A percentile compares a stretch with the other conserved stretches of the same genome.
These are phyloP conservation scores for Penicillium angulare DNA, from an alignment of 495 filamentous ascomycete genomes.

Conservation along the genomic window DNA sequence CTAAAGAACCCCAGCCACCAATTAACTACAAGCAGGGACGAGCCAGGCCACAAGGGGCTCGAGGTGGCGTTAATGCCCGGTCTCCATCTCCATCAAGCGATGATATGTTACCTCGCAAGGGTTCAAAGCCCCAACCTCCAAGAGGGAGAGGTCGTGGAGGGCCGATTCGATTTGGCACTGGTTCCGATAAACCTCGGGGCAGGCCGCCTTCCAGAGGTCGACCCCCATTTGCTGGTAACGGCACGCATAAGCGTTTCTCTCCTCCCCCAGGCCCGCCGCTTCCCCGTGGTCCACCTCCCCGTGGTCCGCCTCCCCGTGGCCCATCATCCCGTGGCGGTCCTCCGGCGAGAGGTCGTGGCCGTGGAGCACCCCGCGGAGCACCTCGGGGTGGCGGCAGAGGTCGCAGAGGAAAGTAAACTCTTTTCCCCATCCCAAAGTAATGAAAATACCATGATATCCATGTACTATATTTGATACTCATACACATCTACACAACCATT, in stretches of 20 bases:
- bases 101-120: slow-evolving; percentile 17
- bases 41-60: background rate
- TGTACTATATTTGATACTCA: too few relatives aligned
- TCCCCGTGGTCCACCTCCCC: slow-evolving; percentile 8
- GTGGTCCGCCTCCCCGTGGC: slow-evolving; percentile 21
- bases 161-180: slow-evolving; percentile 27
- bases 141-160: slow-evolving; percentile 17
- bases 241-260: slow-evolving; percentile 24
- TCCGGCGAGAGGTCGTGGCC: slow-evolving; percentile 3
- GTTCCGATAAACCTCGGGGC: slow-evolving; percentile 9
- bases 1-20: background rate
- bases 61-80: background rate
- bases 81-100: slow-evolving; percentile 10
- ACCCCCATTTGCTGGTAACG: slow-evolving; percentile 11
- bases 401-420: too few relatives aligned
- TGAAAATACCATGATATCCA: too few relatives aligned
- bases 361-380: slow-evolving; percentile 8
- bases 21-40: background rate
- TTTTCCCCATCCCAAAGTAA: too few relatives aligned
- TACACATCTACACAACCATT: too few relatives aligned
- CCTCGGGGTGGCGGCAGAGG: too few relatives aligned
- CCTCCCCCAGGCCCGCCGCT: slow-evolving; percentile 12
- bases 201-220: slow-evolving; percentile 9
- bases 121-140: slow-evolving; percentile 16
- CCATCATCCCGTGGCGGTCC: background rate